phyloP scores from a whole-genome alignment of 768 basidiomycete species.

The Naganishia onofrii region DNA sequence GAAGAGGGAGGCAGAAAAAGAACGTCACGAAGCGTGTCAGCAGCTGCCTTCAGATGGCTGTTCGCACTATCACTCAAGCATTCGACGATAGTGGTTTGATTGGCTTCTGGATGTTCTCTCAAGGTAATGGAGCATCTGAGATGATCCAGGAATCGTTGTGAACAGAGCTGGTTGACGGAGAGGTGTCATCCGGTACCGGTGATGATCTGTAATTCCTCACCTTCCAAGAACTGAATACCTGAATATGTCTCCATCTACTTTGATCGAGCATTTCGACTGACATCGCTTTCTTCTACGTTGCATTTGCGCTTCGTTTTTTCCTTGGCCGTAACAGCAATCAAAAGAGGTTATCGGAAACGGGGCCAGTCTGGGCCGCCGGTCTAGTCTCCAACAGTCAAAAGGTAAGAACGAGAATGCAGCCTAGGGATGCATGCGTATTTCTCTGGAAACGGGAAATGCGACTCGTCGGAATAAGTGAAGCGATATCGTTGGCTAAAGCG shows the following conservation, averaged over 20 bases:
- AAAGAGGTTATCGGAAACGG: slow-evolving; percentile 12
- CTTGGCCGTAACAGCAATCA: slow-evolving; percentile 5
- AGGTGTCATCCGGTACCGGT: too few species aligned
- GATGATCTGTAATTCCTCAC: too few species aligned
- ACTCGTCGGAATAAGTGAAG: neutral
- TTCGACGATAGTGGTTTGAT: too few species aligned
- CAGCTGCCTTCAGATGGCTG: too few species aligned
- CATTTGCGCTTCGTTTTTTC: neutral
- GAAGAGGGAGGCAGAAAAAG: neutral
- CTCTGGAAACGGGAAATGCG: neutral
- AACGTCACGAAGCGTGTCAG: neutral
- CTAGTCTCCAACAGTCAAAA: slow-evolving; percentile 9
- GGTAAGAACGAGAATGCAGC: neutral
- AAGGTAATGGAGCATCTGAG: too few species aligned
- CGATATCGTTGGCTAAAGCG: neutral
- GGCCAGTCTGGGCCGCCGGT: neutral
- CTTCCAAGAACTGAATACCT: too few species aligned
- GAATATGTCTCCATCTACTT: too few species aligned
- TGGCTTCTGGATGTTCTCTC: too few species aligned
- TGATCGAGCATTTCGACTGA: neutral
- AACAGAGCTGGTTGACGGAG: too few species aligned
- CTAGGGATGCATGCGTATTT: neutral
- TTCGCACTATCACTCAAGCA: too few species aligned
- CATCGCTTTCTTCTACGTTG: neutral
- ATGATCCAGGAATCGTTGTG: too few species aligned